These are phyloP conservation scores for Kodamaea lidongshanica DNA, from an alignment of 805 yeast species.

Conservation along the genomic window DNA sequence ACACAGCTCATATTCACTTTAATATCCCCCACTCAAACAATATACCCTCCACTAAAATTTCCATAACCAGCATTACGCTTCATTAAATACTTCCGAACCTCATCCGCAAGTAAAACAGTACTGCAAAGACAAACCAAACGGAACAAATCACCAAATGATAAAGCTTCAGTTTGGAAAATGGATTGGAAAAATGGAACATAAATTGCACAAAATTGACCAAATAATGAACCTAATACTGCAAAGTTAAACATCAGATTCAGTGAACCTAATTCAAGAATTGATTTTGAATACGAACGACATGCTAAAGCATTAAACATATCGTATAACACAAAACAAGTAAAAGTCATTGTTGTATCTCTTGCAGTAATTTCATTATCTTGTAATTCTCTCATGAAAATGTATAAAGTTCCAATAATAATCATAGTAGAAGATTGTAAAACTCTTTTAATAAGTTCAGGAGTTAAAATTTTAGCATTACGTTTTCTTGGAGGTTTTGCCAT, in stretches of 20 bases:
- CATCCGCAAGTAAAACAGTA: slow-evolving; percentile 82
- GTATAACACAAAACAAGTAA: slow-evolving; percentile 90
- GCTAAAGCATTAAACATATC: slow-evolving; percentile 96
- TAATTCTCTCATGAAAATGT: slow-evolving; percentile 83
- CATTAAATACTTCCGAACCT: slow-evolving; percentile 53
- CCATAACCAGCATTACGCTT: slow-evolving; percentile 17
- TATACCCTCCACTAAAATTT: slow-evolving; percentile 7
- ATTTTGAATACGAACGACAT: slow-evolving; percentile 83
- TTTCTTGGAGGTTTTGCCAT: slow-evolving; percentile 96
- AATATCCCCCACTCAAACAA: slow-evolving; percentile 13
- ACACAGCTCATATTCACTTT: no score
- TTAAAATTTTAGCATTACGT: slow-evolving; percentile 78
- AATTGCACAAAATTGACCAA: slow-evolving; percentile 91
- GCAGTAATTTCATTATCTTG: slow-evolving; percentile 74
- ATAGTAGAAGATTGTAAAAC: slow-evolving; percentile 71
- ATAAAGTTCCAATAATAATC: slow-evolving; percentile 80
- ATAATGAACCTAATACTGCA: slow-evolving; percentile 80
- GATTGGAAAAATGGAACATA: slow-evolving; percentile 90
- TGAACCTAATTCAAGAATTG: slow-evolving; percentile 76
- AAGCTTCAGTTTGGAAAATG: slow-evolving; percentile 91
- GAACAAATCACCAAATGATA: slow-evolving; percentile 61
- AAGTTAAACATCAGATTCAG: slow-evolving; percentile 85
- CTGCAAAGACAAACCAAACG: slow-evolving; percentile 63
- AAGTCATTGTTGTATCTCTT: slow-evolving; percentile 98
- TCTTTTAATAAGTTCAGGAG: slow-evolving; percentile 60